phyloP scores from a whole-genome alignment of 805 yeast species.

The Saturnispora galanensis region DNA sequence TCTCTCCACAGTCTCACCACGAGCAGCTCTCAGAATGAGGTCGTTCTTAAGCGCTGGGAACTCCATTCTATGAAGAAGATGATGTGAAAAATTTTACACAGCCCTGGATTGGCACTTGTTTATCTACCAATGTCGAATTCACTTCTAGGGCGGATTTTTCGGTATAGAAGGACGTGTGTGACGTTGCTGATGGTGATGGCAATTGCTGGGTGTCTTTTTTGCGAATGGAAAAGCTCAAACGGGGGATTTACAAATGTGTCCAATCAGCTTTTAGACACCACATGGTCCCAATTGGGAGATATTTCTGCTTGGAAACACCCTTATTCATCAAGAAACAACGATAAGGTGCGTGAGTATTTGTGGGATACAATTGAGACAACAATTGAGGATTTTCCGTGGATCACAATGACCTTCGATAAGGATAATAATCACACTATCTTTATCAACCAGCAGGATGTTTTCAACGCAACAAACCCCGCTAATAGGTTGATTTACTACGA shows the following conservation, averaged over 20 bases:
- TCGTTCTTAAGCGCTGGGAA: slow-evolving; percentile 85
- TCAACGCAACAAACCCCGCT: slow-evolving; percentile 31
- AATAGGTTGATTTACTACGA: slow-evolving; percentile 65
- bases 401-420: slow-evolving; percentile 6
- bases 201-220: slow-evolving; percentile 31
- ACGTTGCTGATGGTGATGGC: slow-evolving; percentile 46
- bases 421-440: slow-evolving; percentile 12
- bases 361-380: slow-evolving; percentile 13
- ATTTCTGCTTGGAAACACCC: slow-evolving; percentile 68
- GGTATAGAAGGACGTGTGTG: slow-evolving; percentile 66
- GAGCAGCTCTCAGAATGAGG: slow-evolving; percentile 82
- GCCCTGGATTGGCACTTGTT: neutral
- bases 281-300: slow-evolving; percentile 67
- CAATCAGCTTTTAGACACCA: slow-evolving; percentile 21
- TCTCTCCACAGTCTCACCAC: slow-evolving; percentile 83
- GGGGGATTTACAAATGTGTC: neutral
- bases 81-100: neutral
- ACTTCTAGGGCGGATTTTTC: slow-evolving; percentile 15
- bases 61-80: slow-evolving; percentile 6
- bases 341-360: slow-evolving; percentile 62
- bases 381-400: slow-evolving; percentile 1
- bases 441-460: slow-evolving; percentile 42
- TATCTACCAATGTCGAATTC: neutral
- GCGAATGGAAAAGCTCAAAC: slow-evolving; percentile 27
- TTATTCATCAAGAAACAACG: slow-evolving; percentile 68